phyloP scores from a whole-genome alignment of 345 rosid genomes.

The Bruguiera sexangula region DNA sequence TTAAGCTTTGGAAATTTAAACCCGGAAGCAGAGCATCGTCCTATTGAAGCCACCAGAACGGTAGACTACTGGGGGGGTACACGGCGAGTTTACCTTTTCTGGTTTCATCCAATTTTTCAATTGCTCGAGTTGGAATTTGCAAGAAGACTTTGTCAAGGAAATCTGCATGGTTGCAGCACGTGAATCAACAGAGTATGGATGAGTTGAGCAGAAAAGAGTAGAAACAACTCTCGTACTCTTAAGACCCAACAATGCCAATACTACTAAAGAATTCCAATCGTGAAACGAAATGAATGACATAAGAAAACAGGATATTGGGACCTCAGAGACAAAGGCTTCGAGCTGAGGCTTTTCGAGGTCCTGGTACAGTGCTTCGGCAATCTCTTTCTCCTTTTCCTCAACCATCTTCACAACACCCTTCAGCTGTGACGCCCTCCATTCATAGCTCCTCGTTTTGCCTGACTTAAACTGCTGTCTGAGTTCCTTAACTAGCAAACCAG shows the following conservation, averaged over 20 bases:
- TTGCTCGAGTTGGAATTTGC: conserved; percentile 56
- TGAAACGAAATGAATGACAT: no score
- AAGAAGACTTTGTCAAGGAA: conserved; percentile 46
- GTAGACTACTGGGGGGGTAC: background rate
- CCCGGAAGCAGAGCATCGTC: background rate
- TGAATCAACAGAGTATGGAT: background rate
- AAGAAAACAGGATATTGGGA: conserved; percentile 5
- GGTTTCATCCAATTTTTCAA: conserved; percentile 78
- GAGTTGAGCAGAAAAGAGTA: background rate
- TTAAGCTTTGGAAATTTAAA: background rate
- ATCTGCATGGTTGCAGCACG: conserved; percentile 39
- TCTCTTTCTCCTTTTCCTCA: conserved; percentile 58
- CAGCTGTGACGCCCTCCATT: conserved; percentile 76
- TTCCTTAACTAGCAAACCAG: conserved; percentile 45
- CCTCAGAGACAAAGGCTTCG: conserved; percentile 74
- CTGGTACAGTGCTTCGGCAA: conserved; percentile 48
- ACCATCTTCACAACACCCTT: conserved; percentile 53
- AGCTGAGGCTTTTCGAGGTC: conserved; percentile 72
- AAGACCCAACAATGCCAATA: background rate
- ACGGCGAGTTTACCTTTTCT: conserved; percentile 46
- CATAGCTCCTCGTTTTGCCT: conserved; percentile 67
- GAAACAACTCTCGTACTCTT: no score
- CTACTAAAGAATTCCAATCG: no score
- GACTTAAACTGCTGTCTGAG: conserved; percentile 48
- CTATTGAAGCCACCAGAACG: background rate